Conservation (phyloP, 23 red algal genomes). For the Gracilaria vermiculophylla region DNA sequence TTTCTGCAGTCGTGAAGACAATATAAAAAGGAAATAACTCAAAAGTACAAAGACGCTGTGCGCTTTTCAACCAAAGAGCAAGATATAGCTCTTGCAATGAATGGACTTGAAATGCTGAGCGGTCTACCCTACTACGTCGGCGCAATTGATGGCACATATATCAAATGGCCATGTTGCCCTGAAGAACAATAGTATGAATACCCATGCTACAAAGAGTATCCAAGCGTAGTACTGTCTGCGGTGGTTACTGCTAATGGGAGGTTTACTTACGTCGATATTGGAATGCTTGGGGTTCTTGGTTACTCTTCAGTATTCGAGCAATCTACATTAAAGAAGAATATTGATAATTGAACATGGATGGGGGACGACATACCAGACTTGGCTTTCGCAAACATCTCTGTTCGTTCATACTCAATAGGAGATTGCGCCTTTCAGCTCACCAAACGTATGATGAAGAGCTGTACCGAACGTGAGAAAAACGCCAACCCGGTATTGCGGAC, state of each 20-base stretch:
- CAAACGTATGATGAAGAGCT: slow-evolving; percentile 26
- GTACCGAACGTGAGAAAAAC: background rate
- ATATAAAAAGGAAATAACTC: no score
- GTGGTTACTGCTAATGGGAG: background rate
- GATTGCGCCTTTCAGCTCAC: slow-evolving; percentile 24
- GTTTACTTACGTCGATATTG: background rate
- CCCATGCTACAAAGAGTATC: no score
- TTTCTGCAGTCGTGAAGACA: background rate
- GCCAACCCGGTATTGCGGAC: background rate
- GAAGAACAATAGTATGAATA: no score
- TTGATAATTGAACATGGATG: background rate
- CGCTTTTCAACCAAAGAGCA: background rate
- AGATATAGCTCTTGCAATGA: background rate
- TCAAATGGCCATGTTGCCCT: background rate
- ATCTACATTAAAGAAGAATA: slow-evolving; percentile 24
- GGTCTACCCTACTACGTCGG: slow-evolving; percentile 19
- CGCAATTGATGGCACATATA: background rate
- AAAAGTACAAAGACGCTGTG: background rate
- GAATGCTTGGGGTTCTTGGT: slow-evolving; percentile 1
- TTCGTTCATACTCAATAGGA: slow-evolving; percentile 1
- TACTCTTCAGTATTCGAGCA: background rate
- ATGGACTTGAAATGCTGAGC: slow-evolving; percentile 10
- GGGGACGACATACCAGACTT: slow-evolving; percentile 6
- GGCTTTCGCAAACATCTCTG: background rate
- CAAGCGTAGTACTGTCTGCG: background rate